Conservation (phyloP, 2,329 filamentous ascomycete species). For the Zymoseptoria crescenta region DNA sequence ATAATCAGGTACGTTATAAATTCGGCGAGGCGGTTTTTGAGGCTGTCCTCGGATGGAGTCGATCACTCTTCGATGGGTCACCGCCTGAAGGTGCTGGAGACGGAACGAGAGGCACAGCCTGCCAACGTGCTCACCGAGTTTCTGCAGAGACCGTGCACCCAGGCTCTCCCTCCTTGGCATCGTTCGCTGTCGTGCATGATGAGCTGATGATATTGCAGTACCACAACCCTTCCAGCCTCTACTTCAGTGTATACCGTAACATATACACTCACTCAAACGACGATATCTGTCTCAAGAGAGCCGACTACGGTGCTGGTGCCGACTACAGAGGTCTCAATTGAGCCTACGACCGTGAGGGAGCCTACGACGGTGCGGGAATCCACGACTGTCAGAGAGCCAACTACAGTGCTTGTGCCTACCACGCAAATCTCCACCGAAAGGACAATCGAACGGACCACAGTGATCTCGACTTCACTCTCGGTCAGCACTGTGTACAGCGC, state of each 20-base stretch:
- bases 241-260: neutral
- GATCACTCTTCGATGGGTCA: neutral
- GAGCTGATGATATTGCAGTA: neutral
- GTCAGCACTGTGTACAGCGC: neutral
- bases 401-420: neutral
- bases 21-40: neutral
- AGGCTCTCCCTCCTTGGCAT: neutral
- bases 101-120: neutral
- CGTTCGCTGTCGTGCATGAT: neutral
- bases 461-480: slow-evolving; percentile 1
- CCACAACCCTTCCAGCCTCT: neutral
- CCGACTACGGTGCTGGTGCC: neutral
- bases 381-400: neutral
- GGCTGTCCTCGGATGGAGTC: too few species aligned
- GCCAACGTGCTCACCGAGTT: neutral
- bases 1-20: neutral
- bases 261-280: neutral
- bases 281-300: slow-evolving; percentile 1
- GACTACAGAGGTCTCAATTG: neutral
- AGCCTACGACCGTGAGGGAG: neutral
- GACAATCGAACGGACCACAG: neutral
- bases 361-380: neutral
- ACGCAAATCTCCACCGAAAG: neutral
- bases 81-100: too few species aligned
- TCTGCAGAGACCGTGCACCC: neutral